A percentile compares a stretch with the other conserved stretches of the same genome.
Conservation (phyloP, 1,284 basidiomycete species). For the Tylopilus orsonianus region DNA sequence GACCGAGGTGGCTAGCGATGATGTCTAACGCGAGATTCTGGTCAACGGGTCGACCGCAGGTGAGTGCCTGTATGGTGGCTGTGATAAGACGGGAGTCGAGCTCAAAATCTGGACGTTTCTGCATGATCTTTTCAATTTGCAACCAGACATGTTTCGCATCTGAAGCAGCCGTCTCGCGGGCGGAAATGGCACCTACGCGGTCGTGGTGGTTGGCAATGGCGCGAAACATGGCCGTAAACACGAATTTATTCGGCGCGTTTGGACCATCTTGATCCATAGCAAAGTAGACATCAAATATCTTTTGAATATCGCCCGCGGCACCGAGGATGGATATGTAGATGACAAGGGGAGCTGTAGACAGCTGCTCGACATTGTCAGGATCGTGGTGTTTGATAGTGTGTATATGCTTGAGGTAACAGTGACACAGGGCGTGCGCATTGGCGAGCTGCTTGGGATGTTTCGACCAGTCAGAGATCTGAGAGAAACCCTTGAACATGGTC, state of each 20-base stretch:
- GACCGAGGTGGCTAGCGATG: conserved; percentile 59
- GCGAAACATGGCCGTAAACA: conserved; percentile 63
- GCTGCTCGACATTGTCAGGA: conserved; percentile 41
- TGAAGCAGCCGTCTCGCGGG: conserved; percentile 32
- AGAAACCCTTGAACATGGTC: conserved; percentile 62
- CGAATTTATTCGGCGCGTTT: conserved; percentile 51
- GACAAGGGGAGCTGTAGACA: conserved; percentile 48
- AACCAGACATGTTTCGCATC: conserved; percentile 71
- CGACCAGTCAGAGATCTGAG: conserved; percentile 58
- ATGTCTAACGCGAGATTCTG: conserved; percentile 64
- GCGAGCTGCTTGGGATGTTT: conserved; percentile 55
- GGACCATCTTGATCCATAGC: conserved; percentile 57
- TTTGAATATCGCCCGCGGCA: conserved; percentile 53
- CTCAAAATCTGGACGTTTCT: conserved; percentile 42
- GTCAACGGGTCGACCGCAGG: conserved; percentile 54
- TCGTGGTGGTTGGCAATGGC: conserved; percentile 40
- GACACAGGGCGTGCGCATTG: conserved; percentile 59
- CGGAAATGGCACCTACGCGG: conserved; percentile 18
- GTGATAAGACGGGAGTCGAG: conserved; percentile 54
- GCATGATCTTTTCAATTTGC: conserved; percentile 52
- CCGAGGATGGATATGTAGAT: conserved; percentile 66
- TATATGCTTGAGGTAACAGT: conserved; percentile 50
- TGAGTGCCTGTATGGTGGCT: conserved; percentile 51
- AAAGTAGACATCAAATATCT: conserved; percentile 73
- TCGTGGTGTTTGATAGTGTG: conserved; percentile 48